A percentile compares a stretch with the other conserved stretches of the same genome.
Evolutionary conservation across 257 asterid genomes (phyloP).

Genomic region (Nicotiana knightiana): DNA sequence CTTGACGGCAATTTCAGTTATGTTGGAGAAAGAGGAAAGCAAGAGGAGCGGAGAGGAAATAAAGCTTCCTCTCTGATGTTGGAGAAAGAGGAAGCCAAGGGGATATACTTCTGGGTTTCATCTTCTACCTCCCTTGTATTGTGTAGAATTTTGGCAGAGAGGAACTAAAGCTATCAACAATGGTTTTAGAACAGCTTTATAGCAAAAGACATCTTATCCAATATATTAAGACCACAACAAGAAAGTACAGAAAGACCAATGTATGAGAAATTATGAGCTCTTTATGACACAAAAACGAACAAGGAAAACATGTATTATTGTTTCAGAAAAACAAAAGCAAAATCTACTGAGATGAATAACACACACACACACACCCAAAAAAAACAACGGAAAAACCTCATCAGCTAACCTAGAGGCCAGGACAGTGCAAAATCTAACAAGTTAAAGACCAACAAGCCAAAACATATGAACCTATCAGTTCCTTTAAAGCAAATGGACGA

Average conservation of each 20-base stretch:
- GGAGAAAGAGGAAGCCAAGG: no score
- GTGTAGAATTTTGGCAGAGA: no score
- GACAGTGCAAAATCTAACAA: background rate
- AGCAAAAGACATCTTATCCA: background rate
- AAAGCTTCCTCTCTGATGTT: no score
- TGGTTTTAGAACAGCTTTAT: background rate
- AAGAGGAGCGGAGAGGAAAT: no score
- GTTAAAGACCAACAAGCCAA: background rate
- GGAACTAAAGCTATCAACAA: no score
- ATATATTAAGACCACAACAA: background rate
- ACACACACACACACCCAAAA: no score
- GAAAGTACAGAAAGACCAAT: background rate
- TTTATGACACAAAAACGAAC: background rate
- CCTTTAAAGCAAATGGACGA: background rate
- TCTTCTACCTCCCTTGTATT: no score
- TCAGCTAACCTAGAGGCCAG: background rate
- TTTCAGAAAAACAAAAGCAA: background rate
- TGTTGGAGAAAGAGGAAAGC: no score
- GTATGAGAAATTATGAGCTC: background rate
- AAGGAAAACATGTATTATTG: background rate
- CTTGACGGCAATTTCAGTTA: no score
- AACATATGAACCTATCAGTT: background rate
- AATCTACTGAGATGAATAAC: background rate
- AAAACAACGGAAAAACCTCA: background rate
- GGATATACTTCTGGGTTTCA: no score